phyloP scores from a whole-genome alignment of 2,329 filamentous ascomycete species.

The Ceratocystis alfenasii region DNA sequence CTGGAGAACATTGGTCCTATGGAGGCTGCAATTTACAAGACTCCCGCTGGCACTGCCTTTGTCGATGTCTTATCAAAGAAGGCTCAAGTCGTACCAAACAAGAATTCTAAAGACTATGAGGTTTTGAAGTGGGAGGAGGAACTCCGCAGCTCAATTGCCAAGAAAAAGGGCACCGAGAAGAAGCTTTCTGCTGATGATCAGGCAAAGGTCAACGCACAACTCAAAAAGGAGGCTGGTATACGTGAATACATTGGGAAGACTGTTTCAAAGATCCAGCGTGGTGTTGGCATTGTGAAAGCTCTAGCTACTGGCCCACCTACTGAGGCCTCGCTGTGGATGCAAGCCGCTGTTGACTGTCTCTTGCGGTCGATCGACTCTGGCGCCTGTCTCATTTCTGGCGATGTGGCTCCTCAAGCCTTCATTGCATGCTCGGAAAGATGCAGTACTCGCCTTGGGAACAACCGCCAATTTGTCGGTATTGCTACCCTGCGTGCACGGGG shows the following conservation, averaged over 20 bases:
- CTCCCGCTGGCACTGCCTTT: conserved; percentile 76
- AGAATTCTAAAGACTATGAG: conserved; percentile 90
- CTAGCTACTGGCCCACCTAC: conserved; percentile 82
- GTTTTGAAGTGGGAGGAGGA: conserved; percentile 97
- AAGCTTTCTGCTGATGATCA: conserved; percentile 85
- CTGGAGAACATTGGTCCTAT: conserved; percentile 65
- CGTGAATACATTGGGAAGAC: conserved; percentile 57
- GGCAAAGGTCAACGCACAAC: conserved; percentile 78
- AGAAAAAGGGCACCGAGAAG: conserved; percentile 83
- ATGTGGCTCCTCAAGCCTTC: conserved; percentile 65
- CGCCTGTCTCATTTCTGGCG: conserved; percentile 68
- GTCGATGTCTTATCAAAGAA: conserved; percentile 86
- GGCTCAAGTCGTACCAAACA: conserved; percentile 59
- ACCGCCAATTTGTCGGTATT: conserved; percentile 74
- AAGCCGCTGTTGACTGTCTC: conserved; percentile 61
- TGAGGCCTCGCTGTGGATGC: conserved; percentile 79
- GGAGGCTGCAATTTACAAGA: conserved; percentile 86
- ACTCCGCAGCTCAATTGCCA: conserved; percentile 70
- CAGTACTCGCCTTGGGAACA: conserved; percentile 58
- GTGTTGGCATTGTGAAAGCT: conserved; percentile 72
- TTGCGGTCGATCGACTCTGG: conserved; percentile 66
- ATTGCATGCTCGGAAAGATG: conserved; percentile 66
- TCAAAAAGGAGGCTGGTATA: conserved; percentile 75
- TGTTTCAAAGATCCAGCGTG: conserved; percentile 62
- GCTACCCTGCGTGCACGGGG: conserved; percentile 72